Base-by-base conservation (phyloP, 176 grass and related monocot species). In the Oropetium thomaeum region DNA sequence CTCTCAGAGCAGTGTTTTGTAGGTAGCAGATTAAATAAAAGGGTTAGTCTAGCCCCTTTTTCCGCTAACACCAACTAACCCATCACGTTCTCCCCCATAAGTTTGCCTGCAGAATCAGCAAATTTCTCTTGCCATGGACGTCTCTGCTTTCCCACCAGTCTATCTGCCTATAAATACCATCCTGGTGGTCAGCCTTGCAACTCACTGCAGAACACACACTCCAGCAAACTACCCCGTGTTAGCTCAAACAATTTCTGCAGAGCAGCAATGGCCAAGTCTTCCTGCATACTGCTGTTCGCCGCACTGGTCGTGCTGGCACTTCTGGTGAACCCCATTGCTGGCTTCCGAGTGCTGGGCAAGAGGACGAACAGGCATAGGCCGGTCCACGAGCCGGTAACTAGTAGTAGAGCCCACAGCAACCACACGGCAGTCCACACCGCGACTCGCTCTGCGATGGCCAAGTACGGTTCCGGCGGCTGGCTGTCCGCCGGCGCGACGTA, bases 401-500 rank as follows among this genome's bases (percentile, higher is more conserved):
- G n/a, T n/a, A n/a, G n/a, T n/a, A 70, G 67, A 39, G 47, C 58
- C 54, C 84, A 57, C 30, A 23, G 62, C 65, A 81, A 59, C 67
- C 9, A 57, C 53, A 57, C 52, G 0, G 44, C 44, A 47, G 52
- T 54, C 52, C 52, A 81, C 82, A 71, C 73, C 17, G 14, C 74
- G 10, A 66, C 47, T 35, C 65, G 70, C 41, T 77, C 72, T 32
- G 34, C 20, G 27, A 16, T 27, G 25, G 51, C 34, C 37, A 16
- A 35, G 65, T 86, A 86, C 22, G 78, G 57, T 43, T 77, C 74
- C 28, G 55, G 73, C 3, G 67, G 73, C 23, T 97, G 93, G 93
- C 47, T 81, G 29, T 41, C 73, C 3, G 93, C 74, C 43, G 87
- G 90, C 34, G 90, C 93, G 22, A 97, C 93, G 31, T 97, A 92